phyloP scores from a whole-genome alignment of 106 monocot genomes.

The Platanthera zijinensis region DNA sequence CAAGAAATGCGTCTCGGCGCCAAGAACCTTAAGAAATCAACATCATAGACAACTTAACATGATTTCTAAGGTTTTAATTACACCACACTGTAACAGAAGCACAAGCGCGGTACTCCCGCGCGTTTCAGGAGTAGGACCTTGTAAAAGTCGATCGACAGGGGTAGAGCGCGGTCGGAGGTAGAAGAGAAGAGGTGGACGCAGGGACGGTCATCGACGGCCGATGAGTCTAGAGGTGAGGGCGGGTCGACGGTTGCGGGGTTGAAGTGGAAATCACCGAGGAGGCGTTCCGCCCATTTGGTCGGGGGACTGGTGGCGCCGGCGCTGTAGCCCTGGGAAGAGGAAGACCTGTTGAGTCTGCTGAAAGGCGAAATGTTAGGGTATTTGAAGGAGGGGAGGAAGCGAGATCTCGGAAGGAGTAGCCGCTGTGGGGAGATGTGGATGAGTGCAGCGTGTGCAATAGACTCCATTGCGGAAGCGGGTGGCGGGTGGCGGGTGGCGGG shows the following conservation, averaged over 20 bases:
- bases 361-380: not conserved
- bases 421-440: conserved; percentile 4
- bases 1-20: conserved; percentile 84
- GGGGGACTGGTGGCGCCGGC: conserved; percentile 21
- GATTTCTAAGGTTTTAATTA: not conserved
- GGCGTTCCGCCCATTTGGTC: conserved; percentile 85
- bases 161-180: conserved; percentile 34
- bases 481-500: not conserved
- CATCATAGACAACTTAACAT: not conserved
- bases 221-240: conserved; percentile 12
- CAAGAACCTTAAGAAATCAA: conserved; percentile 43
- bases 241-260: conserved; percentile 12
- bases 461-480: not conserved
- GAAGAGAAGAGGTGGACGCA: conserved; percentile 14
- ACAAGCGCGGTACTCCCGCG: not conserved
- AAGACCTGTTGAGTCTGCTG: conserved; percentile 3
- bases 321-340: not conserved
- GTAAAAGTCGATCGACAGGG: conserved; percentile 85
- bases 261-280: conserved; percentile 78
- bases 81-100: not conserved
- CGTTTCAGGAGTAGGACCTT: conserved; percentile 17
- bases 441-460: not conserved
- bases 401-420: not conserved
- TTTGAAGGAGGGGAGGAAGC: not conserved
- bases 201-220: conserved; percentile 13